These are phyloP conservation scores for Secale cereale DNA, from an alignment of 176 grass and related monocot species.

Conservation along the genomic window DNA sequence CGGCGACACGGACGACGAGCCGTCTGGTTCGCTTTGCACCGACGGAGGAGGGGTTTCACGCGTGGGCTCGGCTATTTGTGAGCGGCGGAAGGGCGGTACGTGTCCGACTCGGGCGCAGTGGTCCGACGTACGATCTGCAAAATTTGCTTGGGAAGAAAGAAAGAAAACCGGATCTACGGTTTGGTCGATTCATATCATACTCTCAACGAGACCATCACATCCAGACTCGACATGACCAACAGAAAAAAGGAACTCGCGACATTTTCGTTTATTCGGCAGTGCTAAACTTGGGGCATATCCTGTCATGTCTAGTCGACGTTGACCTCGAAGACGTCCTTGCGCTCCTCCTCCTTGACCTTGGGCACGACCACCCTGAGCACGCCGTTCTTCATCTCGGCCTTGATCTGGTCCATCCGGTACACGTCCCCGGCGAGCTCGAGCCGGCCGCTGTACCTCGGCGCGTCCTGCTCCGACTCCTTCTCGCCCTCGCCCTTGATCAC, in stretches of 20 bases:
- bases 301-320: conserved; percentile 40
- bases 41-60: no score
- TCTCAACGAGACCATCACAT: background rate
- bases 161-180: background rate
- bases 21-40: no score
- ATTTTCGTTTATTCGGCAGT: no score
- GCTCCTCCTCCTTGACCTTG: conserved; percentile 63
- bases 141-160: no score
- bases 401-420: conserved; percentile 79
- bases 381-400: conserved; percentile 95
- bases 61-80: no score
- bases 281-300: no score
- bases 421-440: conserved; percentile 60
- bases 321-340: conserved; percentile 73
- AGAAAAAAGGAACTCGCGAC: no score
- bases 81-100: no score
- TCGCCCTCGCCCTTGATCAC: conserved; percentile 69
- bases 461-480: conserved; percentile 35
- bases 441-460: conserved; percentile 47
- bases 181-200: background rate
- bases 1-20: background rate
- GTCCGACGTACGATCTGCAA: no score
- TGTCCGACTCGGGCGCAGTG: no score
- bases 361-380: conserved; percentile 85
- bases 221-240: background rate